Base-by-base conservation (phyloP, 2,329 filamentous ascomycete species). In the Fusarium sp. region DNA sequence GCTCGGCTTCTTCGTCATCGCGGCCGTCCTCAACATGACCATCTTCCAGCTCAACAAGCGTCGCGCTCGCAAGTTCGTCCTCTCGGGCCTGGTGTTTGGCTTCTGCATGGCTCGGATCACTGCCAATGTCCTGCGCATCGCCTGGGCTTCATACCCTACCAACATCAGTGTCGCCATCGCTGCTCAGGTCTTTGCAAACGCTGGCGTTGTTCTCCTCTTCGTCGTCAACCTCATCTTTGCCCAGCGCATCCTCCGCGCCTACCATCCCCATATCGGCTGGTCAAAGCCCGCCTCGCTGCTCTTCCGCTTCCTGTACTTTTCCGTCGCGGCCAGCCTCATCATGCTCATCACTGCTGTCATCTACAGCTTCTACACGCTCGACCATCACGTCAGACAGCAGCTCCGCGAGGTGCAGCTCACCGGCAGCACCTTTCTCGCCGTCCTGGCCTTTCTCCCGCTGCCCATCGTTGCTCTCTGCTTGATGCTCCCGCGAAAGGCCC, bases 181-280 rank as follows among this genome's bases (percentile, higher is more conserved):
- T 7, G 85, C 90, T 4, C 81, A 81, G 64, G 84, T 95, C 70
- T 88, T 95, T 68, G 85, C 91, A 54, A 85, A 88, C 40, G 88
- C 90, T 0, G 92, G 91, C 38, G 87, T 93, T 13, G 73, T 96
- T 31, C 75, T 96, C 7, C 79, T 96, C 25, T 94, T 91, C 75
- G 77, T 94, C 69, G 79, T 92, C 75, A 95, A 96, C 77, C 77
- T 96, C 38, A 78, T 95, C 70, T 91, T 93, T 72, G 78, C 88
- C 0, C 91, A 92, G 75, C 87, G 92, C 41, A 82, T 96, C 25
- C 75, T 95, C 15, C 85, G 92, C 50, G 89, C 90, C 5, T 85
- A 86, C 41, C 90, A 93, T 70, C 91, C 91, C 0, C 72, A 74
- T 3, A 73, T 92, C 29, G 92, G 91, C 55, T 94, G 91, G 91